These are phyloP conservation scores for Alternaria hordeiaustralica DNA, from an alignment of 2,329 filamentous ascomycete species.

Conservation along the genomic window DNA sequence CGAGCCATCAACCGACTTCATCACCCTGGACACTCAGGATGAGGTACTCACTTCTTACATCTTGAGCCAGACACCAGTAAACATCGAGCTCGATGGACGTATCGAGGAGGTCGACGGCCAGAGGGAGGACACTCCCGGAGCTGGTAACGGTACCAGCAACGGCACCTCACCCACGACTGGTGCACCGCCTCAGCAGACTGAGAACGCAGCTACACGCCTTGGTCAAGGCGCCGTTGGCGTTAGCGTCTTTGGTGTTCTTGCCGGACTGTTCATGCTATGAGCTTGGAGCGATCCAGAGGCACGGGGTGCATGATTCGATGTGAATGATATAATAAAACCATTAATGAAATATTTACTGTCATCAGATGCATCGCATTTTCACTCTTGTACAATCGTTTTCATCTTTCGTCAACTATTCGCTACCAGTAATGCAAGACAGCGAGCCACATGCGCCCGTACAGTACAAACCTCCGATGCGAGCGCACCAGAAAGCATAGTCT, in stretches of 20 bases:
- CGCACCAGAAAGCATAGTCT: background rate
- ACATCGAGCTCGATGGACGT: constrained; percentile 58
- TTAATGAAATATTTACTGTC: background rate
- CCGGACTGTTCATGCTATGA: constrained; percentile 22
- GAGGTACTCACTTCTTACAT: constrained; percentile 63
- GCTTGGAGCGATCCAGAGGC: background rate
- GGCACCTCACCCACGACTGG: constrained; percentile 24
- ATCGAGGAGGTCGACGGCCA: constrained; percentile 47
- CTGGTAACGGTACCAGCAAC: constrained; percentile 25
- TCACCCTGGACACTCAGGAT: constrained; percentile 61
- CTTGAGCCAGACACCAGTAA: constrained; percentile 56
- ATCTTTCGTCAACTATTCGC: background rate
- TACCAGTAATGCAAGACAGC: background rate
- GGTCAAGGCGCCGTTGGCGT: constrained; percentile 10
- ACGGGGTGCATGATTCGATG: background rate
- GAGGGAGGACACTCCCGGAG: constrained; percentile 14
- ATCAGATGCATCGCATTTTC: background rate
- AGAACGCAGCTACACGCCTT: constrained; percentile 19
- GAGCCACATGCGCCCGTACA: background rate
- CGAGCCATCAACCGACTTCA: constrained; percentile 48
- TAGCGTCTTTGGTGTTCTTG: constrained; percentile 15
- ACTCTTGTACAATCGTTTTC: background rate
- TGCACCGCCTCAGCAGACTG: constrained; percentile 8
- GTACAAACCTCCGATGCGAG: background rate
- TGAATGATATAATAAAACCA: background rate